Base-by-base conservation (phyloP, 1,284 basidiomycete genomes). In the Athelia sp. region DNA sequence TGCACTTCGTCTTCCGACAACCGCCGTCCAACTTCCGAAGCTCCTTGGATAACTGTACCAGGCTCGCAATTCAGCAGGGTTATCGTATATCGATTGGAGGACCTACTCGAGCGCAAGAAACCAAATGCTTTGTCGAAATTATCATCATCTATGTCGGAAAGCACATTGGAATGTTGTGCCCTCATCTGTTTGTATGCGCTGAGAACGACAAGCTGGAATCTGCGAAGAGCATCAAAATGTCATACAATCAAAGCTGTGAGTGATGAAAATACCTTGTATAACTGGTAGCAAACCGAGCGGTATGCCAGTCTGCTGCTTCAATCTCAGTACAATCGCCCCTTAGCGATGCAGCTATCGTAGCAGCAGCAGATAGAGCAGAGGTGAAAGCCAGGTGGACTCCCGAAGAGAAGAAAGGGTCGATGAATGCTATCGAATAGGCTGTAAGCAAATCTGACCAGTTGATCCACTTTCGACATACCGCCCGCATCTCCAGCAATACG, bases 331-430 rank as follows among this genome's bases (percentile, higher is more conserved):
- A 62, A 2, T 72, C 56, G 1, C 69, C 71, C 10, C 64, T 63
- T 32, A 73, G 69, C 4, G 70, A 67, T 0, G 73, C 71, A 34
- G 63, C 57, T 17, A 77, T 75, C 1, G 73, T 68, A 14, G 62
- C 58, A n/a, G 74, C 72, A 13, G 74, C 74, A 15, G 70, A 65
- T 0, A 77, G 61, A 0, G 60, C 75, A 17, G 69, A 64, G 0
- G 67, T 67, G 29, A 77, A 61, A 0, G 73, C 75, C 8, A 76
- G 55, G 54, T 77, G 75, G 2, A 77, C 68, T 2, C 75, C 76
- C n/a, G 73, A 75, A 4, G 73, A 69, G 63, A 82, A 82, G 68
- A 81, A 79, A 1, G 80, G 80, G 55, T 82, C 80, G 50, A 82
- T 79, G 61, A 80, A 81, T 8, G 76, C 76, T 77, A 48, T 59